phyloP scores from a whole-genome alignment of 257 asterid species.

The Scutellaria barbata region DNA sequence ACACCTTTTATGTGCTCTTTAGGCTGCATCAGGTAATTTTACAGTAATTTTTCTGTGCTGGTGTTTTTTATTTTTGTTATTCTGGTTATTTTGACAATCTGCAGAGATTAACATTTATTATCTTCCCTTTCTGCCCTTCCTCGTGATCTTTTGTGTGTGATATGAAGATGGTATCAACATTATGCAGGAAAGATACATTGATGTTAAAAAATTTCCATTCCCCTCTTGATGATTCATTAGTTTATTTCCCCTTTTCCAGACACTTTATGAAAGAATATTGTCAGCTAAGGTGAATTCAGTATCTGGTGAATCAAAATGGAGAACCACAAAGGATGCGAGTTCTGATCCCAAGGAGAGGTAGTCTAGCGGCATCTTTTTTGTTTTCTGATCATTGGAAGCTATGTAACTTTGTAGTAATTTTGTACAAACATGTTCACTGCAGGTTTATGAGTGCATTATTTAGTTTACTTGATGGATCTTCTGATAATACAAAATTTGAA shows the following conservation, averaged over 20 bases:
- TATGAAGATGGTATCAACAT: background rate
- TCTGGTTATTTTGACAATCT: background rate
- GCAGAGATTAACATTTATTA: background rate
- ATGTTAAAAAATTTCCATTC: background rate
- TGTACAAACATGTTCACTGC: conserved; percentile 38
- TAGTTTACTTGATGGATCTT: conserved; percentile 92
- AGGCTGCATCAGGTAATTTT: conserved; percentile 91
- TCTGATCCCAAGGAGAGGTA: conserved; percentile 62
- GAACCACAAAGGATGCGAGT: conserved; percentile 47
- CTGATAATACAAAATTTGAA: conserved; percentile 88
- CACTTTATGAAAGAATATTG: conserved; percentile 59
- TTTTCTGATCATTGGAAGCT: conserved; percentile 23
- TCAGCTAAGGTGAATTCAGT: conserved; percentile 57
- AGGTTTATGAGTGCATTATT: conserved; percentile 87
- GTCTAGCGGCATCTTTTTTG: background rate
- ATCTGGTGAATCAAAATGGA: conserved; percentile 57
- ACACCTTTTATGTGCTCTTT: conserved; percentile 83
- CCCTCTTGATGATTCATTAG: background rate
- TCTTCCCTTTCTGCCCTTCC: background rate
- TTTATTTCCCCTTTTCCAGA: conserved; percentile 42
- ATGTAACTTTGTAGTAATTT: conserved; percentile 27
- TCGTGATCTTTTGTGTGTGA: background rate
- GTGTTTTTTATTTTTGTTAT: background rate
- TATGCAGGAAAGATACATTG: background rate
- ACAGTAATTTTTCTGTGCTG: background rate